Evolutionary conservation across 352 stramenopile species (phyloP).

Genomic region (Blastocystis sp.): DNA sequence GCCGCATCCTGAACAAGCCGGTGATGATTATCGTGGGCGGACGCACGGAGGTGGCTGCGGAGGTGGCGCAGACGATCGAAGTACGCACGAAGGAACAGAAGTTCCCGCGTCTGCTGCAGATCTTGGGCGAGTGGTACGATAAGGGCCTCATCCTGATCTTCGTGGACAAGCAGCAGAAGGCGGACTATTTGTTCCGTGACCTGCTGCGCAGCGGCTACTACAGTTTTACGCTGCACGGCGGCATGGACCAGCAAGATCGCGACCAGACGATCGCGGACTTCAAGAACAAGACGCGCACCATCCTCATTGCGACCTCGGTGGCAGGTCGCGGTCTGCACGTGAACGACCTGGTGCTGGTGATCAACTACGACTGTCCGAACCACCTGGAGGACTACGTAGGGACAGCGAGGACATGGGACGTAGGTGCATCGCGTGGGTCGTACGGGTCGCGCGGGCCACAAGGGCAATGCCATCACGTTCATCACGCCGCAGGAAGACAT

Average conservation of each 20-base stretch:
- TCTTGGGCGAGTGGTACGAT: conserved; percentile 80
- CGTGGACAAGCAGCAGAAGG: conserved; percentile 89
- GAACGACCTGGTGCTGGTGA: conserved; percentile 87
- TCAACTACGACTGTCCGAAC: conserved; percentile 98
- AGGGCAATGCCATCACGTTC: conserved; percentile 96
- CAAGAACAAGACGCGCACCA: conserved; percentile 80
- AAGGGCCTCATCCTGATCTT: conserved; percentile 95
- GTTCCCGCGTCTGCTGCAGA: conserved; percentile 89
- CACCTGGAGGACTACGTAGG: conserved; percentile 92
- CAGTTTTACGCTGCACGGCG: conserved; percentile 87
- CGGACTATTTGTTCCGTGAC: conserved; percentile 54
- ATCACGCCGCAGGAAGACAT: conserved; percentile 89
- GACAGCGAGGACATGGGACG: background rate
- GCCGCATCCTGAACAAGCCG: conserved; percentile 78
- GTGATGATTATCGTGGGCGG: conserved; percentile 88
- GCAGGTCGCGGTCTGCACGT: conserved; percentile 93
- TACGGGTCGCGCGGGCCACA: conserved; percentile 83
- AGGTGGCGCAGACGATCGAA: conserved; percentile 93
- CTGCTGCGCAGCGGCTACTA: conserved; percentile 73
- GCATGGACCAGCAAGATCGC: conserved; percentile 96
- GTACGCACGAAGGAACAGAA: conserved; percentile 95
- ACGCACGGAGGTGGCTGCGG: conserved; percentile 82
- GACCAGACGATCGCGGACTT: conserved; percentile 97
- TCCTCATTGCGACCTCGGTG: conserved; percentile 80
- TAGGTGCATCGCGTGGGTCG: conserved; percentile 86